Conservation (phyloP, 1,284 basidiomycete species). For the Neolentinus lepideus region DNA sequence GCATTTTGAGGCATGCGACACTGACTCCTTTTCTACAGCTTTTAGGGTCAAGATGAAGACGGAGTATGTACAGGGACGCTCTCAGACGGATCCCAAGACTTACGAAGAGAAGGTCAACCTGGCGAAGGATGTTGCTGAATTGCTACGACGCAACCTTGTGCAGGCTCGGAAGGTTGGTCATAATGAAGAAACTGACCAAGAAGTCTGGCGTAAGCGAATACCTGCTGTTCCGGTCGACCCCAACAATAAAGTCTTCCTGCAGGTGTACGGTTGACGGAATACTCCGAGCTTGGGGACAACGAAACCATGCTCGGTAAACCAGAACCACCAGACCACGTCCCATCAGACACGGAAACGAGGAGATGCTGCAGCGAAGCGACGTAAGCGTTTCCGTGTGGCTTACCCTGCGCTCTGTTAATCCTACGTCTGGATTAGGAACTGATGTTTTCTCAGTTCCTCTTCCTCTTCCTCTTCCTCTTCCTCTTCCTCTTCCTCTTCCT, state of each 20-base stretch:
- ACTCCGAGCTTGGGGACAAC: conserved; percentile 74
- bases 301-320: conserved; percentile 52
- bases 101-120: conserved; percentile 48
- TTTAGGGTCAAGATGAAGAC: conserved; percentile 63
- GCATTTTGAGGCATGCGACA: conserved; percentile 7
- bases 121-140: conserved; percentile 57
- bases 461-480: background rate
- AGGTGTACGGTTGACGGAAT: conserved; percentile 59
- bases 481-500: background rate
- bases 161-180: conserved; percentile 47
- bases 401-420: background rate
- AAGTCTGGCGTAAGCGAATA: conserved; percentile 47
- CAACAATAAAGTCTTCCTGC: background rate
- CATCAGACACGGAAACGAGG: conserved; percentile 34
- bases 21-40: conserved; percentile 30
- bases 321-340: conserved; percentile 33
- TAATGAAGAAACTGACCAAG: conserved; percentile 22
- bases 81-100: conserved; percentile 34
- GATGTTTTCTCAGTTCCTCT: conserved; percentile 1
- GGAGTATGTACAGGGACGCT: conserved; percentile 33
- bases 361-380: conserved; percentile 14
- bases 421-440: background rate
- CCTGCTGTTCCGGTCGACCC: conserved; percentile 2
- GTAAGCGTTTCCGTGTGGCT: background rate
- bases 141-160: conserved; percentile 65